Conservation (phyloP, 352 stramenopile genomes). For the Pythium periplocum region DNA sequence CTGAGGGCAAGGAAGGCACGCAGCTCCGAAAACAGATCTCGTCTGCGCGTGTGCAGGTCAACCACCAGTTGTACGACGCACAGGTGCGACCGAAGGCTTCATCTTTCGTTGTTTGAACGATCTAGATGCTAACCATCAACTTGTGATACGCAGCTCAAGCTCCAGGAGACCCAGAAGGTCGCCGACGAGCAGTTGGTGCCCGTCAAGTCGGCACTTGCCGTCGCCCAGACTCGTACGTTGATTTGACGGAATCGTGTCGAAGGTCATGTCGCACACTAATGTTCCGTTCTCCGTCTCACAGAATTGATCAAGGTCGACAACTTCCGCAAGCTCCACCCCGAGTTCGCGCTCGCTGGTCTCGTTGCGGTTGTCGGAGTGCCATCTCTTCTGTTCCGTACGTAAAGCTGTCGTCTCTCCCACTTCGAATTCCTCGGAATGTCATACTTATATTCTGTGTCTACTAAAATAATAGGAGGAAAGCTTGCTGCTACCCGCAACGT, state of each 20-base stretch:
- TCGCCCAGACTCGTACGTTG: conserved; percentile 45
- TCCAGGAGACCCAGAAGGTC: conserved; percentile 50
- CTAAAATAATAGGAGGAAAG: conserved; percentile 44
- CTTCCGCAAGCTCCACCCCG: conserved; percentile 69
- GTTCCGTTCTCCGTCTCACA: conserved; percentile 12
- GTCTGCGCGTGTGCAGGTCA: conserved; percentile 37
- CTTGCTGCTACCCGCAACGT: conserved; percentile 53
- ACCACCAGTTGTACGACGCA: conserved; percentile 54
- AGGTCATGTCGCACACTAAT: neutral
- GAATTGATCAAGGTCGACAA: conserved; percentile 69
- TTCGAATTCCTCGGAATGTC: neutral
- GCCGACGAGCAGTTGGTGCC: conserved; percentile 55
- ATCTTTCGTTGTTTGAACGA: no score
- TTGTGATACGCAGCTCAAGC: conserved; percentile 2
- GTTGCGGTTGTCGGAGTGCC: conserved; percentile 51
- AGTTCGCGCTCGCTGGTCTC: conserved; percentile 50
- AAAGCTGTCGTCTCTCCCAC: neutral
- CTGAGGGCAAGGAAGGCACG: conserved; percentile 55
- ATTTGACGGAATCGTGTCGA: neutral
- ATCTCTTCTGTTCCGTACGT: conserved; percentile 67
- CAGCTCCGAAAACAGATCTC: conserved; percentile 57
- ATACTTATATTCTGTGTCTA: neutral
- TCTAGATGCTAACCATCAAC: no score
- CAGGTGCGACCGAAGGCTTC: conserved; percentile 15
- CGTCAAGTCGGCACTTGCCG: conserved; percentile 38